Evolutionary conservation across 306 rosid genomes (phyloP).

Genomic region (Abrus pulchellus): DNA sequence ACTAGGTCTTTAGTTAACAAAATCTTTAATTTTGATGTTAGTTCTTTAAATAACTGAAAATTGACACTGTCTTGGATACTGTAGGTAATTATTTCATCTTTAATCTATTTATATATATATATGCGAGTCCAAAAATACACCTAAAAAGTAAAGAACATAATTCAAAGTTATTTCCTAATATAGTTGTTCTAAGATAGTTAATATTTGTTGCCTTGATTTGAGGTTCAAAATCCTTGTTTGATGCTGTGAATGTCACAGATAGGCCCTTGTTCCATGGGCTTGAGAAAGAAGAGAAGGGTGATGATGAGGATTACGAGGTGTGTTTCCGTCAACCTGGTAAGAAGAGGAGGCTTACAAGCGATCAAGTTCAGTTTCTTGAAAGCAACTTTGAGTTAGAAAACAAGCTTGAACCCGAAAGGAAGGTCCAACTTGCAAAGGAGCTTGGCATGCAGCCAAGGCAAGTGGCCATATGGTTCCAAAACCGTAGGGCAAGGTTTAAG

Average conservation of each 20-base stretch:
- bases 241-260: constrained; percentile 52
- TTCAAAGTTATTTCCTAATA: too few relatives aligned
- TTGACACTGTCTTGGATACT: too few relatives aligned
- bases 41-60: too few relatives aligned
- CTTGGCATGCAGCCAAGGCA: constrained; percentile 85
- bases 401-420: constrained; percentile 85
- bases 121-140: too few relatives aligned
- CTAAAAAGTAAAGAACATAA: too few relatives aligned
- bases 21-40: too few relatives aligned
- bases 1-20: too few relatives aligned
- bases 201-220: constrained; percentile 26
- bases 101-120: too few relatives aligned
- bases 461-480: constrained; percentile 91
- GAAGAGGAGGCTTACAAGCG: constrained; percentile 71
- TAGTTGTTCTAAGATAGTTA: neutral
- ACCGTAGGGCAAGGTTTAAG: constrained; percentile 80
- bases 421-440: constrained; percentile 70
- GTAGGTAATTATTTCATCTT: too few relatives aligned
- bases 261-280: constrained; percentile 51
- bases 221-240: constrained; percentile 64
- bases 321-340: constrained; percentile 63
- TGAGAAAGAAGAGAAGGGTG: constrained; percentile 56
- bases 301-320: constrained; percentile 61
- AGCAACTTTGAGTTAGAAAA: constrained; percentile 68
- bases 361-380: constrained; percentile 76